Conservation (phyloP, 2,329 filamentous ascomycete species). For the Fusarium chuoi region DNA sequence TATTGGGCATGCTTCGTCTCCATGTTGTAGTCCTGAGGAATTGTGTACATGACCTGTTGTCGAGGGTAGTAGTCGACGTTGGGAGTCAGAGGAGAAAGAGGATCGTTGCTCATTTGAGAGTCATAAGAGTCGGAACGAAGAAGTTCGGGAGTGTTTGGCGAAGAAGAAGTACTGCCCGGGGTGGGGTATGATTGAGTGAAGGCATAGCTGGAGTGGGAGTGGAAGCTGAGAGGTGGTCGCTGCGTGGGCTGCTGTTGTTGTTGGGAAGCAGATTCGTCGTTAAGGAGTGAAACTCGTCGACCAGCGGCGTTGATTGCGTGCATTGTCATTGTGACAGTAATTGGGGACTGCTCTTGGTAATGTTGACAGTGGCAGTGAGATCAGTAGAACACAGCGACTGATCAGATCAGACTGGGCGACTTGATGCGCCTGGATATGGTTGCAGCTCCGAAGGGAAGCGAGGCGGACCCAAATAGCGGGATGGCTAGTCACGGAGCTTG, state of each 20-base stretch:
- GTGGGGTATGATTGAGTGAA: constrained; percentile 49
- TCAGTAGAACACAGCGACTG: neutral
- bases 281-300: constrained; percentile 68
- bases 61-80: constrained; percentile 56
- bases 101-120: constrained; percentile 66
- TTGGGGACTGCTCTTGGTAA: neutral
- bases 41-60: constrained; percentile 53
- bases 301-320: constrained; percentile 66
- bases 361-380: neutral
- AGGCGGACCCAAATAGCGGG: constrained; percentile 25
- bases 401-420: constrained; percentile 3
- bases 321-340: constrained; percentile 52
- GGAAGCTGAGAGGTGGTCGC: constrained; percentile 47
- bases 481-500: constrained; percentile 31
- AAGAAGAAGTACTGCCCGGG: constrained; percentile 55
- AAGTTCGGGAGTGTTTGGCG: constrained; percentile 66
- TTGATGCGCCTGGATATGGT: constrained; percentile 20
- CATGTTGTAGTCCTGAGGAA: constrained; percentile 48
- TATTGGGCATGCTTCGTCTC: constrained; percentile 57
- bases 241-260: constrained; percentile 5
- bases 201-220: constrained; percentile 49
- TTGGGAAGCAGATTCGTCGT: constrained; percentile 52
- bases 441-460: constrained; percentile 19
- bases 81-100: constrained; percentile 66
- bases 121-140: constrained; percentile 70